Evolutionary conservation across 306 rosid genomes (phyloP).

Genomic region (Prunus mira): DNA sequence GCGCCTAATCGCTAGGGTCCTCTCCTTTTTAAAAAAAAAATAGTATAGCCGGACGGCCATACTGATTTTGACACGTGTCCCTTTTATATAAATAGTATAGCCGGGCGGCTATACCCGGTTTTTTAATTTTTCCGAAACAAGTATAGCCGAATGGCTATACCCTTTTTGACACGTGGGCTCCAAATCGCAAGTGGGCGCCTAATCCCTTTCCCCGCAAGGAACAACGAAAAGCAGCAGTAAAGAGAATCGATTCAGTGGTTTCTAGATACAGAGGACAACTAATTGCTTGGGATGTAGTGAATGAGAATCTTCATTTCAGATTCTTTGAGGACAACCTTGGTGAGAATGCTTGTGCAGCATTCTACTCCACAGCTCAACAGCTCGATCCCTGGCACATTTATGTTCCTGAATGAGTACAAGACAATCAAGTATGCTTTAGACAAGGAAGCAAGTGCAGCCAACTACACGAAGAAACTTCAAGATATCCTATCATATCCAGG

Average conservation of each 20-base stretch:
- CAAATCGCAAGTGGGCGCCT: no score
- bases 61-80: no score
- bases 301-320: constrained; percentile 68
- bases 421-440: constrained; percentile 48
- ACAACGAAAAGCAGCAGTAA: constrained; percentile 33
- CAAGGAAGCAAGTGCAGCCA: constrained; percentile 26
- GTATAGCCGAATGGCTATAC: no score
- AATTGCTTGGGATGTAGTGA: constrained; percentile 81
- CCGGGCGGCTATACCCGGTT: no score
- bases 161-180: no score
- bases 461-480: constrained; percentile 38
- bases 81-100: no score
- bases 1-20: no score
- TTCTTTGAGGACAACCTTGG: constrained; percentile 58
- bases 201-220: constrained; percentile 39
- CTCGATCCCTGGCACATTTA: constrained; percentile 52
- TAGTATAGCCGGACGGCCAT: no score
- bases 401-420: constrained; percentile 73
- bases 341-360: constrained; percentile 46
- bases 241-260: constrained; percentile 58
- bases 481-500: constrained; percentile 47
- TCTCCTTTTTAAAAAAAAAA: no score
- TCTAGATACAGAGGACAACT: constrained; percentile 57
- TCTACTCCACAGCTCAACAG: constrained; percentile 38
- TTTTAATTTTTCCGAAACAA: no score